phyloP scores from a whole-genome alignment of 2,329 filamentous ascomycete species.

The Tympanopsis confertula region DNA sequence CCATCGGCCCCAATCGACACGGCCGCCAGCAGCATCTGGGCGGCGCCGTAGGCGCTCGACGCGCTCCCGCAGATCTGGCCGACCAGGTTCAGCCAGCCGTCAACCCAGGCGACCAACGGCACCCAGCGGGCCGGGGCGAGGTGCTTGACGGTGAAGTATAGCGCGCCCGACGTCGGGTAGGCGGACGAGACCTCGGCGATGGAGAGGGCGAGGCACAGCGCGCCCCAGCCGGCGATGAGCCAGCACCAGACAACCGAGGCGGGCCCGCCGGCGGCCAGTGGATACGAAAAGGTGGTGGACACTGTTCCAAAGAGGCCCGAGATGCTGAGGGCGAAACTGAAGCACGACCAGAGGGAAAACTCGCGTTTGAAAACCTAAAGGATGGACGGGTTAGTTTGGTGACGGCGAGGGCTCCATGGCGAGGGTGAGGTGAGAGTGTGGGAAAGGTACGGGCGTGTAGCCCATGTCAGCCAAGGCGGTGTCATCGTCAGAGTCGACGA shows the following conservation, averaged over 20 bases:
- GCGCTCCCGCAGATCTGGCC: conserved; percentile 41
- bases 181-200: conserved; percentile 45
- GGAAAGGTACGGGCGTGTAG: conserved; percentile 18
- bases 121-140: conserved; percentile 34
- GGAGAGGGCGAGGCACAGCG: conserved; percentile 40
- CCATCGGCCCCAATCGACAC: conserved; percentile 37
- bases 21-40: conserved; percentile 42
- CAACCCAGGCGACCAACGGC: conserved; percentile 35
- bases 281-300: conserved; percentile 41
- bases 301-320: conserved; percentile 42
- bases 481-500: too few species aligned
- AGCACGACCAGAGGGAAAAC: conserved; percentile 42
- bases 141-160: conserved; percentile 43
- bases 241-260: conserved; percentile 45
- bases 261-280: conserved; percentile 37
- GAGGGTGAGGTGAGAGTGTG: background rate
- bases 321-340: conserved; percentile 48
- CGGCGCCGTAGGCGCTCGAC: conserved; percentile 42
- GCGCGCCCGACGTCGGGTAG: conserved; percentile 42
- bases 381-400: conserved; percentile 11
- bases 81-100: conserved; percentile 36
- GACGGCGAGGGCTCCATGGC: background rate
- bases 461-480: conserved; percentile 21
- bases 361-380: conserved; percentile 43
- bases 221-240: conserved; percentile 41